phyloP scores from a whole-genome alignment of 2,329 filamentous ascomycete species.

The Gnomoniopsis smithogilvyi region DNA sequence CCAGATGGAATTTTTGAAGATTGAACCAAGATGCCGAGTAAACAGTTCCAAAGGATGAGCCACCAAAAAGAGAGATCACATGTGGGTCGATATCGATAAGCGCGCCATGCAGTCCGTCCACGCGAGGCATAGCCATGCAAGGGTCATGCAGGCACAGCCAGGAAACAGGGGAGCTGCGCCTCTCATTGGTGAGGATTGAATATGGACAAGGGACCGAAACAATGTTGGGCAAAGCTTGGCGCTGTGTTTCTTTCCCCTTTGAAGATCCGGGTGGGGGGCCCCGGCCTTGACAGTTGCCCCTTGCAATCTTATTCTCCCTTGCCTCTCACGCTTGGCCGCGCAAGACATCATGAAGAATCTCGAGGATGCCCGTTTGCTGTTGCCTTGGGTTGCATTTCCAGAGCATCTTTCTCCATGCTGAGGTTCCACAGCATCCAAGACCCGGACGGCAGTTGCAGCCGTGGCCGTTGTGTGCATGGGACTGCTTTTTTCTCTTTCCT shows the following conservation, averaged over 20 bases:
- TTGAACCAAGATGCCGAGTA: too few relatives aligned
- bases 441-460: not conserved
- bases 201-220: not conserved
- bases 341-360: constrained; percentile 1
- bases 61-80: not conserved
- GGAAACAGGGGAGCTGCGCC: not conserved
- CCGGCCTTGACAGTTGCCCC: constrained; percentile 13
- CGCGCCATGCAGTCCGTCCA: not conserved
- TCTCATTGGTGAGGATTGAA: not conserved
- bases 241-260: not conserved
- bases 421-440: not conserved
- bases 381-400: not conserved
- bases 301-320: constrained; percentile 11
- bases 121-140: not conserved
- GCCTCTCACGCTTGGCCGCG: not conserved
- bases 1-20: too few relatives aligned
- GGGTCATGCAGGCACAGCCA: not conserved
- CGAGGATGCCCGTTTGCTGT: not conserved
- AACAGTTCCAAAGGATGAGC: too few relatives aligned
- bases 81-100: not conserved
- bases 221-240: constrained; percentile 1
- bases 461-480: not conserved
- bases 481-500: too few relatives aligned
- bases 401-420: not conserved
- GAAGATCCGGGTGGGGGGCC: not conserved